Evolutionary conservation across 2,329 filamentous ascomycete species (phyloP), one percentile per base, ranked within the genome.

Genomic region (Scolecobasidium constrictum): DNA sequence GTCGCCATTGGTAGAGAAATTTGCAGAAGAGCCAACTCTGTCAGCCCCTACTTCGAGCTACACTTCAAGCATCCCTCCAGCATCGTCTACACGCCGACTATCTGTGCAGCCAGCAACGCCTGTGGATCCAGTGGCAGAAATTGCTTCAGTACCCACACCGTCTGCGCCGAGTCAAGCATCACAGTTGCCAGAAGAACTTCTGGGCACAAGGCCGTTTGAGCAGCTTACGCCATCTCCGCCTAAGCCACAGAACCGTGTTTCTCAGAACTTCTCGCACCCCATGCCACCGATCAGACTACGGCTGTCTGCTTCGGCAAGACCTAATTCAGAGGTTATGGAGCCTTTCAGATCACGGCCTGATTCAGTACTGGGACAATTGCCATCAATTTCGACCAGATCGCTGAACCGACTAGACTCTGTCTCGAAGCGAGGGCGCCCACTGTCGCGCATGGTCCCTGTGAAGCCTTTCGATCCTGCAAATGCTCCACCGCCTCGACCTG

Each of bases 371-470:
- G 39, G 34, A 19, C 39, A 42, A 17, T 35, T 38, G 7, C 41
- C 44, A n/a, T 26, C 33, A 3, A 26, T 44, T n/a, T 16, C 19
- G 16, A 16, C 12, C 7, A 34, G 42, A n/a, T 44, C 35, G 9
- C 20, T 34, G 26, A 26, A 17, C 6, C 19, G 41, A 17, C 28
- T 34, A 5, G 40, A 44, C 40, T 17, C 13, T 18, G 6, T 23
- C 34, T n/a, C 40, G 23, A 34, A 34, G 4, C 35, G 22, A 5
- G n/a, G 23, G 21, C 36, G 26, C n/a, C 35, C 17, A 16, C 22
- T 36, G 3, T 44, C 38, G 22, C 41, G 40, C 12, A 40, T 40
- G 22, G 13, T 46, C 16, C 44, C 44, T 5, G 40, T 46, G 17
- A 36, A 31, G 11, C 42, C 41, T 22, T 46, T 20, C n/a, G 18